Conservation (phyloP, 2,329 filamentous ascomycete genomes). For the Annulohypoxylon truncatum region DNA sequence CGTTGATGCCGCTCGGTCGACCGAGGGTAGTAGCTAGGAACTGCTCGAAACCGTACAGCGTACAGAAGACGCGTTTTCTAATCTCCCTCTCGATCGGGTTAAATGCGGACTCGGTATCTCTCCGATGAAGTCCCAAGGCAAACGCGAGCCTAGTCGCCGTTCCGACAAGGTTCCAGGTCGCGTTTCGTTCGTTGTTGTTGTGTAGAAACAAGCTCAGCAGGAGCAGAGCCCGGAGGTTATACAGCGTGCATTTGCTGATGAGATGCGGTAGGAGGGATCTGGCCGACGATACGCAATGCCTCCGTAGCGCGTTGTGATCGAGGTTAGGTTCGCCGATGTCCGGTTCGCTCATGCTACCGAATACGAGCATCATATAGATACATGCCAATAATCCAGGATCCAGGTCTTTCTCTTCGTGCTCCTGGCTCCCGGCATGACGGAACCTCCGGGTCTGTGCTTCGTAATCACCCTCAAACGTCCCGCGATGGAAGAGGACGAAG, state of each 20-base stretch:
- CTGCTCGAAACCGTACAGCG: constrained; percentile 53
- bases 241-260: constrained; percentile 49
- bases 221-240: constrained; percentile 50
- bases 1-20: constrained; percentile 52
- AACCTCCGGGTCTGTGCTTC: constrained; percentile 44
- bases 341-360: constrained; percentile 50
- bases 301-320: constrained; percentile 46
- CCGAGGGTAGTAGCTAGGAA: constrained; percentile 53
- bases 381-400: constrained; percentile 53
- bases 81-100: constrained; percentile 51
- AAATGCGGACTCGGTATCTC: constrained; percentile 49
- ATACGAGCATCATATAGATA: constrained; percentile 54
- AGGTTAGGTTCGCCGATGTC: constrained; percentile 36
- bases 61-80: constrained; percentile 53
- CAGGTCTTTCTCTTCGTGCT: constrained; percentile 10
- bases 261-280: constrained; percentile 47
- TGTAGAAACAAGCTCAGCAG: constrained; percentile 52
- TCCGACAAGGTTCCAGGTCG: constrained; percentile 52
- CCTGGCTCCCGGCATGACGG: constrained; percentile 18
- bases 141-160: constrained; percentile 51
- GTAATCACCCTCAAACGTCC: constrained; percentile 52
- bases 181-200: constrained; percentile 55
- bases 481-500: constrained; percentile 53
- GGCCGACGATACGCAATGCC: constrained; percentile 42
- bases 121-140: constrained; percentile 50